Percentiles rank a stretch among this genome's conserved stretches.
phyloP scores from a whole-genome alignment of 2,329 filamentous ascomycete genomes.

The Dryadomyces quercus-mongolicae region DNA sequence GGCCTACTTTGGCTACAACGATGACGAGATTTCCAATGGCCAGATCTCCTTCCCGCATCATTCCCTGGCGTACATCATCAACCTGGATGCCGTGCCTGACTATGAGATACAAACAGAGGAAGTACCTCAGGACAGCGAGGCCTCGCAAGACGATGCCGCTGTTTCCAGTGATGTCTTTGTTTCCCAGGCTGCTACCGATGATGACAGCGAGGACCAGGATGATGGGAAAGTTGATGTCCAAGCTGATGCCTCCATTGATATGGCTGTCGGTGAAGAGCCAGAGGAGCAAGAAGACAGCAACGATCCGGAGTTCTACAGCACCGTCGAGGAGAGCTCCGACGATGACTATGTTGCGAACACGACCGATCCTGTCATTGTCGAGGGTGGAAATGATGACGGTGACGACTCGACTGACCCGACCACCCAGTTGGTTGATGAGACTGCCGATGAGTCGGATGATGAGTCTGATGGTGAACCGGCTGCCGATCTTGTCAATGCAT shows the following conservation, averaged over 20 bases:
- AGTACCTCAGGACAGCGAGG: background rate
- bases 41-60: background rate
- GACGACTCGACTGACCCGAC: background rate
- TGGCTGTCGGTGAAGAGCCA: background rate
- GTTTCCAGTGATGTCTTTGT: background rate
- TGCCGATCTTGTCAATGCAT: background rate
- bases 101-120: background rate
- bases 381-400: background rate
- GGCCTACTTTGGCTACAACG: slow-evolving; percentile 14
- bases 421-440: background rate
- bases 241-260: background rate
- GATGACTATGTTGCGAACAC: background rate
- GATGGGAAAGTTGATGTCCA: background rate
- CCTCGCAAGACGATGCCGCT: background rate
- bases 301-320: background rate
- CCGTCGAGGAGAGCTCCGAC: background rate
- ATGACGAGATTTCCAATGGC: slow-evolving; percentile 8
- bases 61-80: slow-evolving; percentile 5
- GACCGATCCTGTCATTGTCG: background rate
- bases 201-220: background rate
- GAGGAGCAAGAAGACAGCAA: background rate
- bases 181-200: background rate
- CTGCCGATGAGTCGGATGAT: background rate
- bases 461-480: background rate
- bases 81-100: background rate